Percentiles rank a stretch among this genome's conserved stretches.
Conservation (phyloP, 192 early-diverging fungal species). For the Ambispora gerdemannii region DNA sequence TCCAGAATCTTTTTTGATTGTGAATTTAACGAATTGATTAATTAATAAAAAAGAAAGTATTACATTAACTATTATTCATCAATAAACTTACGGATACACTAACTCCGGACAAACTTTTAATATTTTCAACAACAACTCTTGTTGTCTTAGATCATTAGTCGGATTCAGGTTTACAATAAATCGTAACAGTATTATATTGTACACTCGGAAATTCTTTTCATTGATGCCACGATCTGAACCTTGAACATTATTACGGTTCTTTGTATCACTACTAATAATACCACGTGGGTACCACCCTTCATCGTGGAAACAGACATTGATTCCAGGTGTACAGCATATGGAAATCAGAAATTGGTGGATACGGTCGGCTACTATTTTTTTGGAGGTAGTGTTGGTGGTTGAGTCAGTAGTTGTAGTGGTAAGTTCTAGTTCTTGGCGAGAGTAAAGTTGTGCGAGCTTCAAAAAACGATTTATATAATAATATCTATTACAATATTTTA, state of each 20-base stretch:
- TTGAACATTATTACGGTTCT: conserved; percentile 27
- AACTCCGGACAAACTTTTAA: conserved; percentile 71
- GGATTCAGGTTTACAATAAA: conserved; percentile 60
- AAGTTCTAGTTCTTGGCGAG: conserved; percentile 42
- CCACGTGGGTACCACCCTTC: conserved; percentile 71
- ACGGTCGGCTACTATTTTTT: conserved; percentile 54
- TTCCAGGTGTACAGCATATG: conserved; percentile 66
- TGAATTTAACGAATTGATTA: too few relatives aligned
- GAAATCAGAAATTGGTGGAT: conserved; percentile 71
- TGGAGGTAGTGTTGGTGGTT: too few relatives aligned
- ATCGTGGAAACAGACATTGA: conserved; percentile 73
- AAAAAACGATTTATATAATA: too few relatives aligned
- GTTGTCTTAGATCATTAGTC: conserved; percentile 63
- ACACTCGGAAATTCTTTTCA: conserved; percentile 42
- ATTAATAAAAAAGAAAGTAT: too few relatives aligned
- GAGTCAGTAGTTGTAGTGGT: conserved; percentile 37
- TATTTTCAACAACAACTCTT: conserved; percentile 61
- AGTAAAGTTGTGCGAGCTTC: conserved; percentile 59
- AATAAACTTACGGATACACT: conserved; percentile 62
- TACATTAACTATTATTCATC: too few relatives aligned
- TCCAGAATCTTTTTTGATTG: conserved; percentile 61
- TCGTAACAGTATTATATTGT: conserved; percentile 54
- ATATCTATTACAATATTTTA: too few relatives aligned
- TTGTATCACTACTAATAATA: not conserved
- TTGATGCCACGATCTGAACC: not conserved